Evolutionary conservation across 1,139 yeast genomes (phyloP), one percentile per base, ranked within the genome.

Genomic region (Candida tetrigidarum): DNA sequence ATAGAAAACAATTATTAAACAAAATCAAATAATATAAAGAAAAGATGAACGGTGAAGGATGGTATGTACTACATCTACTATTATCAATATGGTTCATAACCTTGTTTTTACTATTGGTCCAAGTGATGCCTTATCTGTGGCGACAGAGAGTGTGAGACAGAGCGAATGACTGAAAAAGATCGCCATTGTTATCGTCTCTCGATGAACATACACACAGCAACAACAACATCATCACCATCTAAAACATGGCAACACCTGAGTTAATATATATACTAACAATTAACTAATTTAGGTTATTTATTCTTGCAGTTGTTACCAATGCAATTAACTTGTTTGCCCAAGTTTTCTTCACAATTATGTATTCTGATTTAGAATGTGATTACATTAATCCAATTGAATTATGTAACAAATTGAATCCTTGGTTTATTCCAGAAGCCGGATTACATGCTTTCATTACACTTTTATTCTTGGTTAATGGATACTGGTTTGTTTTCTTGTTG

Each of bases 311-410:
- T 44, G 64, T 91, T 50, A 77, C 83, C 53, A 92, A 92, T 69
- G 95, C 96, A 50, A 81, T 86, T 56, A 90, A 88, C 77, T 77
- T 92, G 71, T 91, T 92, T 63, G 76, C 88, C 26, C 97, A 91
- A 71, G 97, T 91, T 45, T 92, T 86, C 68, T 90, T 91, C 77
- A 89, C 96, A 37, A 89, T 91, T 66, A 83, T 89, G 84, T 91
- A 86, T 74, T 87, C 96, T 53, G 98, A 92, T 69, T 78, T 91
- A 66, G 97, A 91, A 69, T 87, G 93, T 59, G 98, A 92, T 64
- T 92, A 91, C 72, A 90, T 92, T 74, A 93, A 93, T 66, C 98
- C 98, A 42, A 91, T 93, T 64, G 99, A 95, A 67, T 78, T 93
- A 57, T 93, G 99, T 74, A 90, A 90, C 73, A 87, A 88, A 62